These are phyloP conservation scores for Diutina pseudorugosa DNA, from an alignment of 1,139 yeast species.

Conservation along the genomic window DNA sequence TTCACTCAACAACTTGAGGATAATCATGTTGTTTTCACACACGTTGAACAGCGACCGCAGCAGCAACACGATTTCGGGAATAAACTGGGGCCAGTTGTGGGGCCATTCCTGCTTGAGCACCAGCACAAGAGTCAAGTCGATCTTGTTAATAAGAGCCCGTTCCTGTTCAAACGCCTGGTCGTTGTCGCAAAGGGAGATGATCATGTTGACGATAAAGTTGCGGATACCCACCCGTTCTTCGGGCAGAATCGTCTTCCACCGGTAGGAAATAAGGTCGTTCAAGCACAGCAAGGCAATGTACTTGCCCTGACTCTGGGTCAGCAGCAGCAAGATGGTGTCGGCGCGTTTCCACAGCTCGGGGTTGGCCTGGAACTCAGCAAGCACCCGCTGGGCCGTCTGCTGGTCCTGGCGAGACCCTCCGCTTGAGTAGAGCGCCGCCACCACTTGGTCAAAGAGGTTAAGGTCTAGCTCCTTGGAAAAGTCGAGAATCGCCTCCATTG, in stretches of 20 bases:
- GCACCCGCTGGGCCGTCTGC: slow-evolving; percentile 54
- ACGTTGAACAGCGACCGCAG: slow-evolving; percentile 82
- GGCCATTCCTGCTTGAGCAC: slow-evolving; percentile 99
- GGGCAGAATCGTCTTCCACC: slow-evolving; percentile 87
- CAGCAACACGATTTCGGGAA: slow-evolving; percentile 83
- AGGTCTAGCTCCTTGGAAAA: slow-evolving; percentile 79
- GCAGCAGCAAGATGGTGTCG: slow-evolving; percentile 73
- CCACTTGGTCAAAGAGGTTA: slow-evolving; percentile 68
- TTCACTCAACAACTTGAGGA: slow-evolving; percentile 78
- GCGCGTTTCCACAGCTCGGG: slow-evolving; percentile 95
- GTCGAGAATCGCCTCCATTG: slow-evolving; percentile 42
- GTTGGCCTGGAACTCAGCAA: slow-evolving; percentile 86
- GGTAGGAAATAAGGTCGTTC: slow-evolving; percentile 78
- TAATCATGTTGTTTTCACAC: slow-evolving; percentile 95
- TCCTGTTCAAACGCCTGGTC: slow-evolving; percentile 65
- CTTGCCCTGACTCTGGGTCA: slow-evolving; percentile 76
- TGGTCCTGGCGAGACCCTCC: slow-evolving; percentile 68
- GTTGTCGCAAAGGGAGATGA: slow-evolving; percentile 80
- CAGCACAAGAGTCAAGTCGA: slow-evolving; percentile 87
- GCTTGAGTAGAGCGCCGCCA: slow-evolving; percentile 63
- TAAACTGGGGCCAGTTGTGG: slow-evolving; percentile 93
- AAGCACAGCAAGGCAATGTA: slow-evolving; percentile 84
- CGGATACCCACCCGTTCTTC: slow-evolving; percentile 84
- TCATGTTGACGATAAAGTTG: slow-evolving; percentile 87
- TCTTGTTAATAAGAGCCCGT: slow-evolving; percentile 80